A percentile compares a stretch with the other conserved stretches of the same genome.
These are phyloP conservation scores for Coemansia sp. DNA, from an alignment of 192 early-diverging fungal species.

Conservation along the genomic window DNA sequence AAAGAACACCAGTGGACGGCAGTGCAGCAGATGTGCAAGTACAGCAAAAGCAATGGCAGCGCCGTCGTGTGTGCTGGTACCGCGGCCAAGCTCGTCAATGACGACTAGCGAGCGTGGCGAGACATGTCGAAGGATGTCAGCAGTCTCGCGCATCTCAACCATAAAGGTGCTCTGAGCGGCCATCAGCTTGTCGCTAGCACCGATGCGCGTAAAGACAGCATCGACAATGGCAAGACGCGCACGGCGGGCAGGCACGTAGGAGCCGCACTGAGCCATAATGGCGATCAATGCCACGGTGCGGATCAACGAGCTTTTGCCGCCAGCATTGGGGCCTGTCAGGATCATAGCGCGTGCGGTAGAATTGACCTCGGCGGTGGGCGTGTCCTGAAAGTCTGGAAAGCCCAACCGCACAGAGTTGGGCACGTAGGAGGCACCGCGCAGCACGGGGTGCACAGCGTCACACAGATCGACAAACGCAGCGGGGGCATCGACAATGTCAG, in stretches of 20 bases:
- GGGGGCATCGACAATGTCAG: conserved; percentile 63
- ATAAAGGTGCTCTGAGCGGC: conserved; percentile 95
- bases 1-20: conserved; percentile 84
- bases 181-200: conserved; percentile 94
- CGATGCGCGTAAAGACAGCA: conserved; percentile 93
- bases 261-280: conserved; percentile 95
- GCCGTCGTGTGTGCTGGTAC: conserved; percentile 96
- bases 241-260: conserved; percentile 80
- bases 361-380: conserved; percentile 27
- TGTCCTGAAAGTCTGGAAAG: neutral
- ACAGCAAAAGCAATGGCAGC: conserved; percentile 94
- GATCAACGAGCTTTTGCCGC: conserved; percentile 94
- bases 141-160: conserved; percentile 92
- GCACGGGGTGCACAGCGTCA: conserved; percentile 81
- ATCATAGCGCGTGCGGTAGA: conserved; percentile 65
- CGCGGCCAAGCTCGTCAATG: conserved; percentile 95
- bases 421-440: conserved; percentile 68
- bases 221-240: conserved; percentile 82
- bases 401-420: conserved; percentile 85
- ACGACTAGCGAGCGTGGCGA: conserved; percentile 88
- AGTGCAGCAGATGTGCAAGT: conserved; percentile 74
- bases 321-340: conserved; percentile 97
- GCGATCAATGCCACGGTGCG: conserved; percentile 89
- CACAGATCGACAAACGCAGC: conserved; percentile 71
- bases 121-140: conserved; percentile 82